Evolutionary conservation across 768 basidiomycete genomes (phyloP), one percentile per base, ranked within the genome.

Genomic region (Lentinula boryana): DNA sequence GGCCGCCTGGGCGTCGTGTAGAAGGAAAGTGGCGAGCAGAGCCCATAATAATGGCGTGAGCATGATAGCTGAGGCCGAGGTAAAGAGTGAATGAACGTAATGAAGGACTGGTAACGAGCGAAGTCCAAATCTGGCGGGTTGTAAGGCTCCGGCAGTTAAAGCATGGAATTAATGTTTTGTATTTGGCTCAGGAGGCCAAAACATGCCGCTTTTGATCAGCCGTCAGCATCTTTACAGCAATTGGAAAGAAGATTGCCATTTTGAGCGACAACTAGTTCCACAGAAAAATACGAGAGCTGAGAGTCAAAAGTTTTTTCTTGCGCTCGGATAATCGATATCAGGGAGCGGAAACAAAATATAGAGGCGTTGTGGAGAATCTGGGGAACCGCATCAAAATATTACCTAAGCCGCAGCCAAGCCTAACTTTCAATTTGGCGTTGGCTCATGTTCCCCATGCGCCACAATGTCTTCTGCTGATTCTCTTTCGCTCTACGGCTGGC

Each of bases 401-500:
- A 51, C 33, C 50, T 35, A 51, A 31, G 50, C 31, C 27, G 50
- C 33, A 51, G 31, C 13, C 50, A 51, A 18, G 12, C 31, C 13
- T 38, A 18, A 51, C 8, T 51, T 15, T 16, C 27, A 12, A 27
- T 27, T 27, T 27, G 27, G 12, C 50, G 31, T 13, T 13, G 50
- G 50, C 49, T 5, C 27, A 16, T 51, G 27, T 16, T 33, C 12
- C 5, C 31, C 50, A 51, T 51, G 50, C 33, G 46, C 46, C 46
- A 48, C 21, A 48, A 48, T 18, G 21, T 38, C 36, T 38, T 33
- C 32, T 38, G 51, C 18, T 56, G 54, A 38, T 5, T 23, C 74
- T 1, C 85, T 89, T 64, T 85, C 88, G 1, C 43, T 63, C 23
- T 86, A 86, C 62, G 89, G 89, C 18, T 86, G 84, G 82, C 62